Base-by-base conservation (phyloP, 2,329 filamentous ascomycete species). In the Aspergillus costaricaensis region DNA sequence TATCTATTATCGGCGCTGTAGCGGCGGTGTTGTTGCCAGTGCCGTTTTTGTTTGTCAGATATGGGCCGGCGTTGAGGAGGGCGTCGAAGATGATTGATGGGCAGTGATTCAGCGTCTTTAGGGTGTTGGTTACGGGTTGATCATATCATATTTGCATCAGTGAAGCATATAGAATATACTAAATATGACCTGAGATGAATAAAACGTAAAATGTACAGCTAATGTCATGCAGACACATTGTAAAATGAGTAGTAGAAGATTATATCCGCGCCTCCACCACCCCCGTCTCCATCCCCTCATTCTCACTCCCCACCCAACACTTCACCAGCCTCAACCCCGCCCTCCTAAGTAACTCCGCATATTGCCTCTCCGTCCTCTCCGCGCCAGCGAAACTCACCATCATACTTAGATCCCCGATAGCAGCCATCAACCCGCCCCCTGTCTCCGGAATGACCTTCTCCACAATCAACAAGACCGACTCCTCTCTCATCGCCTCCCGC, bases 381-480 rank as follows among this genome's bases (percentile, higher is more conserved):
- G 59, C 23, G 5, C 60, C 59, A 30, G 58, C 58, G 36, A 64
- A 64, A 19, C 47, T 49, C 8, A 54, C 41, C 66, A 68, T 66
- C 65, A 68, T 67, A 5, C 55, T 36, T 2, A 64, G 51, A 57
- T 68, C 66, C 27, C 61, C 39, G 2, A 39, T 30, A 21, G 48
- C 57, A 9, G 58, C 36, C 1, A 57, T 38, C 12, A 23, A 19
- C 4, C 57, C 21, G 5, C 52, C 47, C 1, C 54, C 44, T 3
- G 21, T 15, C 19, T 64, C 65, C 0, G 62, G 55, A 43, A 68
- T 19, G 1, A 55, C 59, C 32, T 55, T 48, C 51, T 67, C 66
- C 43, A 66, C 47, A 4, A 68, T 21, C 5, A 65, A 58, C 41
- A 68, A 44, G n/a, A 63, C 9, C 10, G 58, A 64, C 38, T 65